These are phyloP conservation scores for Colletotrichum falcatum DNA, from an alignment of 2,329 filamentous ascomycete genomes.

Conservation along the genomic window DNA sequence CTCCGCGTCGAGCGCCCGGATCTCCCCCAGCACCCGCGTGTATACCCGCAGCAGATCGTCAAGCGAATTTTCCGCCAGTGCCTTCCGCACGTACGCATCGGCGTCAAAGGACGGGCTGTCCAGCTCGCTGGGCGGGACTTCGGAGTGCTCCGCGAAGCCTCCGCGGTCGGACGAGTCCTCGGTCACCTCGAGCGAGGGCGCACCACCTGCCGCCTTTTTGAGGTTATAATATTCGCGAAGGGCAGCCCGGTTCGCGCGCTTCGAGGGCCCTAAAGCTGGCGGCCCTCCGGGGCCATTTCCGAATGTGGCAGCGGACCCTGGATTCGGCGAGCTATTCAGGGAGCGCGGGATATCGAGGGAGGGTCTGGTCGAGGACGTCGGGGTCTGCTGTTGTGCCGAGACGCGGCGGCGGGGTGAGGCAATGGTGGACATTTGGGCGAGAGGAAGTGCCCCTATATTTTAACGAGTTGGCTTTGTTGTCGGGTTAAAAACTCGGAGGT, in stretches of 20 bases:
- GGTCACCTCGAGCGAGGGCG: conserved; percentile 57
- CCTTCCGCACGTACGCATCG: conserved; percentile 72
- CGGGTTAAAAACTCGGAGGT: neutral
- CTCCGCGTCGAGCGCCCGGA: conserved; percentile 91
- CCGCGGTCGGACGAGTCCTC: conserved; percentile 50
- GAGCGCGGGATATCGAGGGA: conserved; percentile 77
- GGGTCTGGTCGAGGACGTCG: conserved; percentile 80
- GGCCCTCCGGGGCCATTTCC: conserved; percentile 40
- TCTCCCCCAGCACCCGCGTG: conserved; percentile 80
- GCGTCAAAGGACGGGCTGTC: conserved; percentile 80
- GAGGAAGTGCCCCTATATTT: neutral
- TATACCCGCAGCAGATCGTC: conserved; percentile 78
- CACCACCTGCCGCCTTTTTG: conserved; percentile 60
- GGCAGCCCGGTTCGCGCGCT: conserved; percentile 81
- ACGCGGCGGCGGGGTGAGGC: conserved; percentile 71
- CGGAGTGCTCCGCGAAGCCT: conserved; percentile 53
- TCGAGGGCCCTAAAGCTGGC: conserved; percentile 50
- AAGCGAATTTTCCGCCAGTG: conserved; percentile 72
- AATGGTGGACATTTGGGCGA: conserved; percentile 70
- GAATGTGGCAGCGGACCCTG: conserved; percentile 48
- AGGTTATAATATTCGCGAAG: conserved; percentile 96
- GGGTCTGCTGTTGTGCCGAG: conserved; percentile 66
- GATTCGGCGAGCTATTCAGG: conserved; percentile 66
- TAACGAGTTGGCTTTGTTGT: neutral
- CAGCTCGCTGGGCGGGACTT: conserved; percentile 76